phyloP scores from a whole-genome alignment of 805 yeast species.

The Kazachstania psychrophila region DNA sequence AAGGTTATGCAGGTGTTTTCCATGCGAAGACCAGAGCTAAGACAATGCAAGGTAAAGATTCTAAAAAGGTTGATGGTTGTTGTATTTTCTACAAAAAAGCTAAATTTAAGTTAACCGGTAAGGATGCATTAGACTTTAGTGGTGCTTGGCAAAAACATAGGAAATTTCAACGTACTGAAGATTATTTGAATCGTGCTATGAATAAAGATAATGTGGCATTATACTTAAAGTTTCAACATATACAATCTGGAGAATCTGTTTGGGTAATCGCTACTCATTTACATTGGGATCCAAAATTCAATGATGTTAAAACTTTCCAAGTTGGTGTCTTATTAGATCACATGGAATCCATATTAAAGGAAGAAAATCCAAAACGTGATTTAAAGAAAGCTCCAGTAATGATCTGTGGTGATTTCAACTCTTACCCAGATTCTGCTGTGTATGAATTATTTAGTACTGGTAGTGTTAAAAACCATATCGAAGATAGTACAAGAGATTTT shows the following conservation, averaged over 20 bases:
- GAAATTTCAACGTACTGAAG: slow-evolving; percentile 85
- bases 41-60: slow-evolving; percentile 72
- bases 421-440: slow-evolving; percentile 80
- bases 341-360: slow-evolving; percentile 54
- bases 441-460: slow-evolving; percentile 83
- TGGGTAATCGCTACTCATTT: slow-evolving; percentile 84
- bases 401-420: slow-evolving; percentile 94
- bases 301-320: slow-evolving; percentile 94
- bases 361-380: slow-evolving; percentile 38
- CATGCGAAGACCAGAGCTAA: slow-evolving; percentile 86
- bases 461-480: slow-evolving; percentile 64
- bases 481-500: slow-evolving; percentile 77
- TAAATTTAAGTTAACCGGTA: slow-evolving; percentile 62
- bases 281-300: slow-evolving; percentile 96
- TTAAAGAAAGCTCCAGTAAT: slow-evolving; percentile 61
- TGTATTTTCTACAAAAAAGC: slow-evolving; percentile 76
- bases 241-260: slow-evolving; percentile 59
- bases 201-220: slow-evolving; percentile 90
- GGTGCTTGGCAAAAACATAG: slow-evolving; percentile 71
- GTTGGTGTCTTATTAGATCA: slow-evolving; percentile 88
- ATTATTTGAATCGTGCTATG: slow-evolving; percentile 91
- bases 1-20: slow-evolving; percentile 75
- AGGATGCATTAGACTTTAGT: slow-evolving; percentile 73
- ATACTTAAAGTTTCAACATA: slow-evolving; percentile 63
- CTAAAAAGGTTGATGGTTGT: slow-evolving; percentile 94